Evolutionary conservation across 352 stramenopile genomes (phyloP).

Genomic region (Globisporangium megalacanthum): DNA sequence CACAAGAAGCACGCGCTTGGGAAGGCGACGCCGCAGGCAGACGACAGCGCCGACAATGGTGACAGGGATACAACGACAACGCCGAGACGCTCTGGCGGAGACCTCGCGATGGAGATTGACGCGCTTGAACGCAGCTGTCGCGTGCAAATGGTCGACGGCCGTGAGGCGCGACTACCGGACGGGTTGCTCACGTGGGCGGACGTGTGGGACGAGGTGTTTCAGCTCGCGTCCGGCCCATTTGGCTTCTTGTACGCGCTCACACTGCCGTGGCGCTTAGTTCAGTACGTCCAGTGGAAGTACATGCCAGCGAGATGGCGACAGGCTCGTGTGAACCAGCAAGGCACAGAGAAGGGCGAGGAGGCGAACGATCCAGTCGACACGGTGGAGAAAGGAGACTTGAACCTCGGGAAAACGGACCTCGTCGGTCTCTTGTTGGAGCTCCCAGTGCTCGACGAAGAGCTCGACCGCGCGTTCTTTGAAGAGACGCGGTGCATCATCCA

Average conservation of each 20-base stretch:
- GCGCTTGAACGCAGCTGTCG: constrained; percentile 51
- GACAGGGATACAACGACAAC: constrained; percentile 3
- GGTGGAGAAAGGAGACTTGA: constrained; percentile 6
- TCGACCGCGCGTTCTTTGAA: constrained; percentile 80
- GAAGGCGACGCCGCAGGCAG: constrained; percentile 1
- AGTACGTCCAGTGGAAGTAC: constrained; percentile 52
- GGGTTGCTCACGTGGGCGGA: constrained; percentile 39
- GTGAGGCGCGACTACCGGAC: constrained; percentile 33
- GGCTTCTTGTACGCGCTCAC: constrained; percentile 62
- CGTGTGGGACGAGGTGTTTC: constrained; percentile 37
- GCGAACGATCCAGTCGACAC: constrained; percentile 5
- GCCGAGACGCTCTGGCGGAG: constrained; percentile 27
- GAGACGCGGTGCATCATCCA: constrained; percentile 90
- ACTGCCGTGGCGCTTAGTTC: constrained; percentile 33
- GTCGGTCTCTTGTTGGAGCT: constrained; percentile 59
- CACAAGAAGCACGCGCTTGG: constrained; percentile 37
- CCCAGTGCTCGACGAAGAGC: constrained; percentile 60
- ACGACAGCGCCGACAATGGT: background rate
- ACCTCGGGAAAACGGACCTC: constrained; percentile 28
- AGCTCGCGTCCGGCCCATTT: constrained; percentile 42
- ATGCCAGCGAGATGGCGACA: constrained; percentile 21
- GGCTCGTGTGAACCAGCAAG: background rate
- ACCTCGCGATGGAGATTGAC: constrained; percentile 68
- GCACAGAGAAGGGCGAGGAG: constrained; percentile 1
- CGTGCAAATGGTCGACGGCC: constrained; percentile 25